phyloP scores from a whole-genome alignment of 2,329 filamentous ascomycete species.

The Neonectria hederae region DNA sequence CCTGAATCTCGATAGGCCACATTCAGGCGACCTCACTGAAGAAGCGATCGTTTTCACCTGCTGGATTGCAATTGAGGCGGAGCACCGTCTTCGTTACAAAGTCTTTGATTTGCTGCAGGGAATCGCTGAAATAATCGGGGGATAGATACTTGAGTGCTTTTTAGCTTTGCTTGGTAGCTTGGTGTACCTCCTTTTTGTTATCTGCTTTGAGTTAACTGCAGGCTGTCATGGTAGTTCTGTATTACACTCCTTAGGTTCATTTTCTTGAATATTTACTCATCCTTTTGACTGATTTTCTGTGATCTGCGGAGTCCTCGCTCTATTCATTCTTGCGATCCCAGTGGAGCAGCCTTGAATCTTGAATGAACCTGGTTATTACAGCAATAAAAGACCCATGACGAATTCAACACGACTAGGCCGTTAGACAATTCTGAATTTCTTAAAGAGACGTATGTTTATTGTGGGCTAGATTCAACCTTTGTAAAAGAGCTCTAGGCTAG shows the following conservation, averaged over 20 bases:
- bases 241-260: too few relatives aligned
- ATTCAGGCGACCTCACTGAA: constrained; percentile 13
- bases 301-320: too few relatives aligned
- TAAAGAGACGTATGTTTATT: background rate
- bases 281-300: too few relatives aligned
- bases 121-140: constrained; percentile 7
- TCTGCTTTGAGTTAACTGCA: too few relatives aligned
- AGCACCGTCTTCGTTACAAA: constrained; percentile 22
- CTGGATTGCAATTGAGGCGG: constrained; percentile 21
- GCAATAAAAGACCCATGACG: too few relatives aligned
- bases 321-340: too few relatives aligned
- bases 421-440: background rate
- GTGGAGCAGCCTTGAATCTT: too few relatives aligned
- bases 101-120: constrained; percentile 19
- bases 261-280: too few relatives aligned
- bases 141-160: background rate
- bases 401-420: too few relatives aligned
- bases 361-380: too few relatives aligned
- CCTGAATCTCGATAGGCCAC: background rate
- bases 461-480: background rate
- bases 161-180: background rate
- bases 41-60: constrained; percentile 20
- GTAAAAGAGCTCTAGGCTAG: background rate
- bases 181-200: too few relatives aligned
- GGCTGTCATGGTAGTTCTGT: too few relatives aligned